Percentiles rank a stretch among this genome's conserved stretches.
Conservation (phyloP, 2,329 filamentous ascomycete genomes). For the Fusarium sp. region DNA sequence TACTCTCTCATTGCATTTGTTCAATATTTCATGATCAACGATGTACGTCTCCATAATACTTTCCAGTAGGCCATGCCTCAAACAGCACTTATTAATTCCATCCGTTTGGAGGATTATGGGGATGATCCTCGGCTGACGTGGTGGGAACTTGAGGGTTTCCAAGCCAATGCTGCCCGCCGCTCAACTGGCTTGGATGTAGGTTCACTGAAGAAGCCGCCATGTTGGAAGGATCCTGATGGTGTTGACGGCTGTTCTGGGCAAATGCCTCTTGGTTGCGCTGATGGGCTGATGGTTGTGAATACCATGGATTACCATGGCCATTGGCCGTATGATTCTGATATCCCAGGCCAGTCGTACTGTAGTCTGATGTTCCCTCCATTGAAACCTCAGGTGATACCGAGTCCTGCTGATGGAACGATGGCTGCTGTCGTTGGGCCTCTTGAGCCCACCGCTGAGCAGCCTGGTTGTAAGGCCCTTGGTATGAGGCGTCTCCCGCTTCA, state of each 20-base stretch:
- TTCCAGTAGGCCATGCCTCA: background rate
- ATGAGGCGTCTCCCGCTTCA: constrained; percentile 16
- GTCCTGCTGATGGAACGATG: background rate
- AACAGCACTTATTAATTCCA: constrained; percentile 19
- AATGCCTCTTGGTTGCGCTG: constrained; percentile 27
- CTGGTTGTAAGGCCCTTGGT: constrained; percentile 38
- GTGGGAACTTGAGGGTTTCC: constrained; percentile 11
- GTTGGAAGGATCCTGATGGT: background rate
- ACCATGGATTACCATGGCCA: constrained; percentile 9
- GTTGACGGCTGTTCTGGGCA: constrained; percentile 13
- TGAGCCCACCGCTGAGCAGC: constrained; percentile 34
- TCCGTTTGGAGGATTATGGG: background rate
- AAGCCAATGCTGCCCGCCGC: background rate
- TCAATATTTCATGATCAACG: background rate
- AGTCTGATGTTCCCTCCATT: background rate
- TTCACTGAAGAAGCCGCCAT: background rate
- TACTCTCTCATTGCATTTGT: background rate
- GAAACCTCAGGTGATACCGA: background rate
- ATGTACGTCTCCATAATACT: background rate
- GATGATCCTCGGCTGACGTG: constrained; percentile 18
- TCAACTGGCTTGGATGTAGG: constrained; percentile 5
- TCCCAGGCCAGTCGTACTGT: background rate
- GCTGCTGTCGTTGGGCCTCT: constrained; percentile 7
- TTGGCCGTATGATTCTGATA: constrained; percentile 9
- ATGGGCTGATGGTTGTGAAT: constrained; percentile 10